Base-by-base conservation (phyloP, 202 grass and related monocot species). In the Brachypodium distachyon region DNA sequence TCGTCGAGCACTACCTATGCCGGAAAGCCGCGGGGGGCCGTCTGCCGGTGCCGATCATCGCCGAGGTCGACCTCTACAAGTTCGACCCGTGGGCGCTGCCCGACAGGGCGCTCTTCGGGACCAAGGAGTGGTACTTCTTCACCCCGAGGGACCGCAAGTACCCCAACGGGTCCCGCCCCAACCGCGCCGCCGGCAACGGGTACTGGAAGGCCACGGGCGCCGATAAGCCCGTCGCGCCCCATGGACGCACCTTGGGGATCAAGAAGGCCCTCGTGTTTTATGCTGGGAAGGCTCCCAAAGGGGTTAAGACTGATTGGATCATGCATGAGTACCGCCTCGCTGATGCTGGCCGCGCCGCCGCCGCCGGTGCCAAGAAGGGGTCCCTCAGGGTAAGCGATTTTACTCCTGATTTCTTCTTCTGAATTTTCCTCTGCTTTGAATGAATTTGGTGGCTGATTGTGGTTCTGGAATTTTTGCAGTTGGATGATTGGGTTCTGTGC, bases 401-500 rank as follows among this genome's bases (percentile, higher is more conserved):
- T 27, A 8, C 14, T 12, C 18, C n/a, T 28, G 4, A 7, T 4
- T 23, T 51, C 22, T 54, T 56, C 12, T 61, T n/a, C 16, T 1
- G 17, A 5, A 18, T 1, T 4, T 0, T 65, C 61, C 0, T 12
- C 17, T 59, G 5, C 56, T 66, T 66, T 2, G 39, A 42, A 42
- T 39, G 61, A 23, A n/a, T 63, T 8, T 21, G 58, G 7, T 61
- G 4, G 23, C 40, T 68, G 38, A 68, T 29, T 10, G 0, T 51
- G 7, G 42, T 29, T 61, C 6, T 63, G 14, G 54, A 69, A 57
- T 70, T 33, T 0, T 21, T 85, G 65, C 87, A 99, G 92, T 53
- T 99, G 83, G 96, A 99, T 67, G 96, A 95, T 23, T 99, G 89
- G 96, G 89, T 99, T 66, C 70, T 99, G 31, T 99, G 96, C 87